These are phyloP conservation scores for Spathaspora hagerdaliae DNA, from an alignment of 805 yeast species.

Conservation along the genomic window DNA sequence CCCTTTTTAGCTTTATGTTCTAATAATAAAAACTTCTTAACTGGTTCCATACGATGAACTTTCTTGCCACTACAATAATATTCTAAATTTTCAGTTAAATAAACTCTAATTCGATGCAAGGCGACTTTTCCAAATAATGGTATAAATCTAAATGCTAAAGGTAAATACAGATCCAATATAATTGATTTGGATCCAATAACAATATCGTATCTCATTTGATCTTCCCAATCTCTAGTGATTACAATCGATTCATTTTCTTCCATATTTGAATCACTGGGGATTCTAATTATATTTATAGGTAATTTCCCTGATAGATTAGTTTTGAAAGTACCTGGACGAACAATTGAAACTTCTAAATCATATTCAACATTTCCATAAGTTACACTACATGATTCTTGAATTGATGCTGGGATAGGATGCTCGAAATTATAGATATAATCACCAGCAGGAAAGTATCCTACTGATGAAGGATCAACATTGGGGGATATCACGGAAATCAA, in stretches of 20 bases:
- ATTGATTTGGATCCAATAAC: constrained; percentile 87
- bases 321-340: constrained; percentile 83
- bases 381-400: constrained; percentile 76
- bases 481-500: constrained; percentile 5
- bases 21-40: constrained; percentile 69
- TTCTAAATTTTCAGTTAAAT: constrained; percentile 84
- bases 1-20: constrained; percentile 70
- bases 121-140: constrained; percentile 82
- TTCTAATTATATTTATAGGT: constrained; percentile 66
- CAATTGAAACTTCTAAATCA: constrained; percentile 62
- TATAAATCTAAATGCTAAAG: constrained; percentile 76
- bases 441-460: constrained; percentile 49
- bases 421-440: constrained; percentile 93
- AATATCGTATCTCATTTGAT: constrained; percentile 83
- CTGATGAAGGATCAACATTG: constrained; percentile 15
- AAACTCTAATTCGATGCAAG: constrained; percentile 80
- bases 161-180: constrained; percentile 77
- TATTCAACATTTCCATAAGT: constrained; percentile 81
- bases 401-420: constrained; percentile 73
- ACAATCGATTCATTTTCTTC: constrained; percentile 94
- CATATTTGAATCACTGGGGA: constrained; percentile 71
- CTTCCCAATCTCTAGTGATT: constrained; percentile 90
- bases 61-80: constrained; percentile 82
- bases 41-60: constrained; percentile 90
- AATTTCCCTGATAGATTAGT: constrained; percentile 61